phyloP scores from a whole-genome alignment of 2,329 filamentous ascomycete species.

The Ceratocystis alfenasii region DNA sequence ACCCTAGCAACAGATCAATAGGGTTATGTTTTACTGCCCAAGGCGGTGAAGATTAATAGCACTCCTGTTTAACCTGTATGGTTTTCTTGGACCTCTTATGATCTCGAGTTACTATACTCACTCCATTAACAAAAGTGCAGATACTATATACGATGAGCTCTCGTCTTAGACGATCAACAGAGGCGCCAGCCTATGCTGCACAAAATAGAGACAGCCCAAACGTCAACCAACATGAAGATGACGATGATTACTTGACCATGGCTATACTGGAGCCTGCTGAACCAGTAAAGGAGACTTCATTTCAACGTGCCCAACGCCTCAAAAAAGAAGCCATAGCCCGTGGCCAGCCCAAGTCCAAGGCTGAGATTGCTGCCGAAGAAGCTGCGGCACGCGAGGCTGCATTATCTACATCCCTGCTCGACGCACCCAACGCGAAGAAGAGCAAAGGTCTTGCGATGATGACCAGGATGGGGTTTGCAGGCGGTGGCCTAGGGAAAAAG shows the following conservation, averaged over 20 bases:
- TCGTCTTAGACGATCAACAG: background rate
- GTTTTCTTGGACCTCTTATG: too few species aligned
- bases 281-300: conserved; percentile 41
- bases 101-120: too few species aligned
- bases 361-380: conserved; percentile 65
- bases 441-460: conserved; percentile 95
- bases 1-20: too few species aligned
- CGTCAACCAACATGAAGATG: conserved; percentile 33
- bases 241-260: conserved; percentile 98
- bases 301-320: conserved; percentile 43
- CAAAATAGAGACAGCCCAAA: conserved; percentile 16
- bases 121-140: too few species aligned
- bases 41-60: too few species aligned
- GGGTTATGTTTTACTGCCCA: too few species aligned
- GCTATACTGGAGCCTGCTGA: conserved; percentile 55
- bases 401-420: conserved; percentile 60
- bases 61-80: too few species aligned
- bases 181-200: background rate
- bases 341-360: conserved; percentile 63
- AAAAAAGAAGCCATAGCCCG: conserved; percentile 55
- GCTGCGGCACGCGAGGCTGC: conserved; percentile 61
- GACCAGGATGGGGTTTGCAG: conserved; percentile 87
- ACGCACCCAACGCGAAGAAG: conserved; percentile 41
- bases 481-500: conserved; percentile 55
- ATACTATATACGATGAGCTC: conserved; percentile 6